Evolutionary conservation across 2,329 filamentous ascomycete species (phyloP), one percentile per base, ranked within the genome.

Genomic region (Tolypocladium amazonense): DNA sequence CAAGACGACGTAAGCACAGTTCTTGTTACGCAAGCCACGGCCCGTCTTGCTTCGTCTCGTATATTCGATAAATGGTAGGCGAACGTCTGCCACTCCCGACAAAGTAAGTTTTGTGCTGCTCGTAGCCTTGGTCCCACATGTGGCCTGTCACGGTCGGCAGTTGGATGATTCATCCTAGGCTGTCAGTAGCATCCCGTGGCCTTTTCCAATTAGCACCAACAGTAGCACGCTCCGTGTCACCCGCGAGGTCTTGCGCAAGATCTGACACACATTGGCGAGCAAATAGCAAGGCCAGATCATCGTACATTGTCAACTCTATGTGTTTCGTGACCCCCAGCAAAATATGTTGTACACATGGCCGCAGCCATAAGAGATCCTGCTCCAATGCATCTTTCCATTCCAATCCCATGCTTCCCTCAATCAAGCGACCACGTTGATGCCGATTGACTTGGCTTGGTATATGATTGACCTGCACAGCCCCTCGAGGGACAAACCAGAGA

Each of bases 401-500:
- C 30, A 54, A 35, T 4, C 20, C 20, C 30, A 54, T 35, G 18
- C 4, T 2, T 54, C 20, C 20, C 11, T 33, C 50, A 3, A 35
- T 37, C 7, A 92, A 62, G 87, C 81, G 60, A 89, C 81, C 47
- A 94, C 84, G 56, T 82, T 78, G 59, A 94, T 82, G 20, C 90
- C 90, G 68, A 92, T 86, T 25, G 87, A 88, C 76, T 86, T 90
- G 60, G 87, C 86, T 74, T 90, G 87, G 65, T 79, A 86, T 65
- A 93, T 90, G 62, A 93, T 79, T 59, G 86, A 84, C 75, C 82
- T 86, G 76, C 88, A 91, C 35, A 93, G 70, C 1, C 87, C 87
- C 71, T 91, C 80, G 58, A 92, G 74, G 56, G 83, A 81, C 67
- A 90, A 71, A 2, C 88, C 89, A 2, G 88, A 90, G 63, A 93